Evolutionary conservation across 2,329 filamentous ascomycete species (phyloP).

Genomic region (Ophiocordyceps camponoti-leonardi): DNA sequence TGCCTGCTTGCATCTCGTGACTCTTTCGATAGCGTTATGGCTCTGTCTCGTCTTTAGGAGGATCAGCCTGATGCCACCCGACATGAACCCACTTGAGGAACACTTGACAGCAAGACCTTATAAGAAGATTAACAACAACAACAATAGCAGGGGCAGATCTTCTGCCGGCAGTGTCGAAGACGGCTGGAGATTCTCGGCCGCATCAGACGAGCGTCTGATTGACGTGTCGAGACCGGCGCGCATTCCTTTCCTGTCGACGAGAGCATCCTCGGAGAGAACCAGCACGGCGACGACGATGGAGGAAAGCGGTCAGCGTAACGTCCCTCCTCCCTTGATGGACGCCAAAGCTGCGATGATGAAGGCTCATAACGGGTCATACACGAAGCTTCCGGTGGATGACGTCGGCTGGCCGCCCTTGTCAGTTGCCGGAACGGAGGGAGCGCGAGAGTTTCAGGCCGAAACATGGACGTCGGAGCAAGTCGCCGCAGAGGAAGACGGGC

Average conservation of each 20-base stretch:
- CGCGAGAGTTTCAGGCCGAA: no score
- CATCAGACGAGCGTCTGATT: slow-evolving; percentile 17
- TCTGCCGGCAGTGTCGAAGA: slow-evolving; percentile 15
- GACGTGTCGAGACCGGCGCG: slow-evolving; percentile 30
- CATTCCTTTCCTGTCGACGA: slow-evolving; percentile 68
- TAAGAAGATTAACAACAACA: slow-evolving; percentile 57
- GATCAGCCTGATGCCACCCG: slow-evolving; percentile 68
- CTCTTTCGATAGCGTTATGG: slow-evolving; percentile 55
- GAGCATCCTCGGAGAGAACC: slow-evolving; percentile 31
- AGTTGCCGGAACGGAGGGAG: no score
- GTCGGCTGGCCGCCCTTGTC: slow-evolving; percentile 23
- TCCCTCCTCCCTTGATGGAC: neutral
- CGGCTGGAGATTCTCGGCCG: slow-evolving; percentile 40
- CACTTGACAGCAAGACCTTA: slow-evolving; percentile 54
- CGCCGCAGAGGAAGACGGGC: no score
- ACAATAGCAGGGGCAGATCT: slow-evolving; percentile 17
- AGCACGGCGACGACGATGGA: neutral
- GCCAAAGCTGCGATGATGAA: neutral
- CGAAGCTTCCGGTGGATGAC: slow-evolving; percentile 29
- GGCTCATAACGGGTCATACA: slow-evolving; percentile 19
- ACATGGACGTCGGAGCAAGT: no score
- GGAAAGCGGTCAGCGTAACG: neutral
- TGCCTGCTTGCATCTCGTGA: slow-evolving; percentile 52
- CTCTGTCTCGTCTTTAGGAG: slow-evolving; percentile 64
- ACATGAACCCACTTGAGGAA: slow-evolving; percentile 87